phyloP scores from a whole-genome alignment of 345 rosid genomes.

The Hibiscus trionum region DNA sequence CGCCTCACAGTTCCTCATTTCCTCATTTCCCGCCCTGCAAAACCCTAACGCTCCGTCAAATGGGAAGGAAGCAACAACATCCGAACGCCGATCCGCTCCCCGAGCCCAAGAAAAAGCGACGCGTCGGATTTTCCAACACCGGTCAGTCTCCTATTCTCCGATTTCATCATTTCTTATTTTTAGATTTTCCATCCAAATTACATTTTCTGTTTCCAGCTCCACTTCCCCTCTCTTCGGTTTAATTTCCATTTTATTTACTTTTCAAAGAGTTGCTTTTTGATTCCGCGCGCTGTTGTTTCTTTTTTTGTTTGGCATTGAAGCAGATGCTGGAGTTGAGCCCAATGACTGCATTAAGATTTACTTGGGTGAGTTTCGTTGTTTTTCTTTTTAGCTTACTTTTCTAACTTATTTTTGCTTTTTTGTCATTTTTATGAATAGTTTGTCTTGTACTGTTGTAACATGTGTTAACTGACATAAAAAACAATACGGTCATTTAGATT shows the following conservation, averaged over 20 bases:
- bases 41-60: slow-evolving; percentile 33
- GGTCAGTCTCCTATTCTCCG: slow-evolving; percentile 34
- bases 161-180: neutral
- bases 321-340: slow-evolving; percentile 83
- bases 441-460: too few species aligned
- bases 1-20: slow-evolving; percentile 37
- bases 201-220: neutral
- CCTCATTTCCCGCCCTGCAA: slow-evolving; percentile 43
- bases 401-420: neutral
- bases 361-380: slow-evolving; percentile 42
- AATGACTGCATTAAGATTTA: slow-evolving; percentile 70
- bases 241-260: neutral
- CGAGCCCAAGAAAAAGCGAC: slow-evolving; percentile 77
- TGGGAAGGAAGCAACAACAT: slow-evolving; percentile 52
- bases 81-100: slow-evolving; percentile 30
- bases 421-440: too few species aligned
- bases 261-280: neutral
- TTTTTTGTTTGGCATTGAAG: neutral
- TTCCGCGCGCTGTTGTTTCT: neutral
- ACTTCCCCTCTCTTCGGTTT: neutral
- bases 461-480: neutral
- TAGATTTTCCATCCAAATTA: neutral
- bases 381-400: neutral
- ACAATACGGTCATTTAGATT: neutral
- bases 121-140: slow-evolving; percentile 57